Base-by-base conservation (phyloP, 2,329 filamentous ascomycete species). In the Fusarium ambrosium region DNA sequence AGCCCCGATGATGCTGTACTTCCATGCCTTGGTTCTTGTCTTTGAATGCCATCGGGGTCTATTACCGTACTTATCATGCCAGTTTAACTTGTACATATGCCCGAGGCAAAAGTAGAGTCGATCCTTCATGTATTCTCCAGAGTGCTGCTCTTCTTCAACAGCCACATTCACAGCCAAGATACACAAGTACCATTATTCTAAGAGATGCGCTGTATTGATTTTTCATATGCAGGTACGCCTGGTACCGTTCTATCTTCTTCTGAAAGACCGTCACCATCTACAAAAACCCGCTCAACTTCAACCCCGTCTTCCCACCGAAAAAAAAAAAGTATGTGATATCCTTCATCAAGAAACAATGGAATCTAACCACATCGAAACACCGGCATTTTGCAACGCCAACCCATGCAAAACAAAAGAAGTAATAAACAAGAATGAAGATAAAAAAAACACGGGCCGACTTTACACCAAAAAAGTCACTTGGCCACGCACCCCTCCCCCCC, bases 311-410 rank as follows among this genome's bases (percentile, higher is more conserved):
- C 16, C 14, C 55, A 36, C 29, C 45, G 11, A 13, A 53, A 7
- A 22, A 45, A 34, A 58, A 59, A 45, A 72, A 63, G n/a, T 56
- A 43, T 24, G 22, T 53, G 34, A 64, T 69, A 62, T 45, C 53
- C 24, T 69, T 37, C 43, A 34, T 32, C 27, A 62, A 63, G 48
- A n/a, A 27, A 72, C 59, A 32, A 62, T 66, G 68, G 41, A 70
- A 72, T 74, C 65, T 74, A 67, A 67, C 59, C 64, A 41, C 66
- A 59, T 64, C 36, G 62, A 62, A 63, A 69, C 56, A 56, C 48
- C 62, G 39, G 59, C 51, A 66, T 64, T 55, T 72, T 69, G 20
- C 68, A 78, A 77, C 76, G 76, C 76, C 76, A 66, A 66, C 64
- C 76, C 64, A 78, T 78, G 76, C 76, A 48, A 29, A 4, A 32